Evolutionary conservation across 2,329 filamentous ascomycete genomes (phyloP).

Genomic region (Sporothrix luriei): DNA sequence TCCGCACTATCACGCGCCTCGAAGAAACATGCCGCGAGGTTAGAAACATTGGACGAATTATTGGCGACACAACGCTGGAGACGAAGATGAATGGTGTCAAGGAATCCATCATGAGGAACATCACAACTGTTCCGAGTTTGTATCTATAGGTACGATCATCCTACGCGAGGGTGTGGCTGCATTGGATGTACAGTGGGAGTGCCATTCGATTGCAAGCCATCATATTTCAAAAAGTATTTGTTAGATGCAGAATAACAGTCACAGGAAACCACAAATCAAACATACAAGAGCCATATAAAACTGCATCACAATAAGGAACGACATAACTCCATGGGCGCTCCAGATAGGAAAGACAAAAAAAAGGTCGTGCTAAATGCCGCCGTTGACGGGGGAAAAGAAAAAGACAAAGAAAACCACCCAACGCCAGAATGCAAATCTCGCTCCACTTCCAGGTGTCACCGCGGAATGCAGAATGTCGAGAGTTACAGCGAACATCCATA

Average conservation of each 20-base stretch:
- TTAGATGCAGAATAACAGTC: too few species aligned
- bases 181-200: not conserved
- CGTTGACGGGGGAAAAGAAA: not conserved
- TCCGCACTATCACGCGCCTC: conserved; percentile 86
- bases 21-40: conserved; percentile 97
- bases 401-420: not conserved
- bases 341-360: not conserved
- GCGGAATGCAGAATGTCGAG: not conserved
- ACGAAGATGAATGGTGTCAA: conserved; percentile 97
- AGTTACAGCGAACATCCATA: not conserved
- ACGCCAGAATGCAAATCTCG: conserved; percentile 18
- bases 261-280: not conserved
- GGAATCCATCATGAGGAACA: conserved; percentile 96
- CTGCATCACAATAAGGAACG: not conserved
- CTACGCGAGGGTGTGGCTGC: not conserved
- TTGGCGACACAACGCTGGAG: conserved; percentile 90
- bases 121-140: conserved; percentile 83
- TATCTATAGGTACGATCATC: conserved; percentile 68
- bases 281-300: not conserved
- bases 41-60: conserved; percentile 92
- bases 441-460: not conserved
- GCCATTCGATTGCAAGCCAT: not conserved
- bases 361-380: too few species aligned
- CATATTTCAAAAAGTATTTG: not conserved
- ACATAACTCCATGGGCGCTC: too few species aligned